Percentiles rank a stretch among this genome's conserved stretches.
phyloP scores from a whole-genome alignment of 2,329 filamentous ascomycete species.

The Exophiala aquamarina region DNA sequence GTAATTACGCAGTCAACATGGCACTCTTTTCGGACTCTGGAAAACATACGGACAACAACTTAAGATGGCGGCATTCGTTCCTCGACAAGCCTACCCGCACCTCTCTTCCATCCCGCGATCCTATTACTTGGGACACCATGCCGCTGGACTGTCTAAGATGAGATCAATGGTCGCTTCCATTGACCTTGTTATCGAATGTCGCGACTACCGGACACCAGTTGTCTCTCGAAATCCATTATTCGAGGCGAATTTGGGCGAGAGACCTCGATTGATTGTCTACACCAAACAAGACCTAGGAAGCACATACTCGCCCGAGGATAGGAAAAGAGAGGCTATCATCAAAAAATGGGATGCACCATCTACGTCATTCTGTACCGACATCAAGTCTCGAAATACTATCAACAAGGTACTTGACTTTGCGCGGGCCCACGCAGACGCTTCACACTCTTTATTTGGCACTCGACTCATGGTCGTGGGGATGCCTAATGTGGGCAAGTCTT shows the following conservation, averaged over 20 bases:
- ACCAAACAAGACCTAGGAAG: conserved; percentile 80
- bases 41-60: background rate
- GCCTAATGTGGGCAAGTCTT: conserved; percentile 96
- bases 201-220: conserved; percentile 86
- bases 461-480: conserved; percentile 89
- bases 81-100: conserved; percentile 70
- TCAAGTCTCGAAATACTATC: conserved; percentile 47
- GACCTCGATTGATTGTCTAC: conserved; percentile 79
- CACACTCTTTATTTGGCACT: conserved; percentile 69
- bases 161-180: conserved; percentile 75
- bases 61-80: conserved; percentile 59
- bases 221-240: conserved; percentile 89
- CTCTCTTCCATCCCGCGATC: conserved; percentile 77
- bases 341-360: conserved; percentile 54
- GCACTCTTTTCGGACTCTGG: background rate
- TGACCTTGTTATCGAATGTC: conserved; percentile 88
- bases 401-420: conserved; percentile 52
- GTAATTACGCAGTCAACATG: background rate
- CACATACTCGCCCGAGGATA: conserved; percentile 39
- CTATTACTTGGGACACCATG: conserved; percentile 94
- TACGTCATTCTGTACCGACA: conserved; percentile 54
- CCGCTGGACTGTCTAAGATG: conserved; percentile 77
- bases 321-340: conserved; percentile 51
- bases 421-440: conserved; percentile 49
- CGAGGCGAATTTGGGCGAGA: conserved; percentile 71